Percentiles rank a stretch among this genome's conserved stretches.
Evolutionary conservation across 441 rosid genomes (phyloP).

Genomic region (Gossypium trilobum): DNA sequence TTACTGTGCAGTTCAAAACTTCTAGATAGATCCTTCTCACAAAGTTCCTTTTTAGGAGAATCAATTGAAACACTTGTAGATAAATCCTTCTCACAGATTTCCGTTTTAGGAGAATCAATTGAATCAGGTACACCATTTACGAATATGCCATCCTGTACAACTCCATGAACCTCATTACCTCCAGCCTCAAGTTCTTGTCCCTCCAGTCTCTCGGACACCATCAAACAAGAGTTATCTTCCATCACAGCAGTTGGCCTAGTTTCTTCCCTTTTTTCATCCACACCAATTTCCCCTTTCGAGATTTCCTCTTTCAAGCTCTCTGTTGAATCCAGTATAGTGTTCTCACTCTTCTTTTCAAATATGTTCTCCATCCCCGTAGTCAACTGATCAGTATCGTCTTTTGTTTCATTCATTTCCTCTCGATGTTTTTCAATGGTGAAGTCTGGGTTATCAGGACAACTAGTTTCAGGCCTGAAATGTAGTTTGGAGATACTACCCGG

Average conservation of each 20-base stretch:
- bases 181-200: constrained; percentile 30
- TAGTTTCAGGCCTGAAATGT: constrained; percentile 52
- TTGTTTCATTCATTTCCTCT: constrained; percentile 30
- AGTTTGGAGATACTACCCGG: constrained; percentile 74
- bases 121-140: constrained; percentile 26
- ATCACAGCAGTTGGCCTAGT: constrained; percentile 26
- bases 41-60: constrained; percentile 21
- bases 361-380: constrained; percentile 23
- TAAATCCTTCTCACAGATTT: constrained; percentile 24
- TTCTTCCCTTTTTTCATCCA: constrained; percentile 31
- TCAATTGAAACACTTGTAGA: constrained; percentile 27
- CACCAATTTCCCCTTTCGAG: constrained; percentile 23
- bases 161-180: constrained; percentile 32
- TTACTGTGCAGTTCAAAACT: constrained; percentile 30
- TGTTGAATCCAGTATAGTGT: constrained; percentile 19
- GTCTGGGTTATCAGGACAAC: constrained; percentile 40
- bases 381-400: constrained; percentile 27
- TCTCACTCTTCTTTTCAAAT: constrained; percentile 31
- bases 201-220: constrained; percentile 25
- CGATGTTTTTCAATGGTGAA: constrained; percentile 23
- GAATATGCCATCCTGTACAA: constrained; percentile 28
- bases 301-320: constrained; percentile 10
- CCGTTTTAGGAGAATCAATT: constrained; percentile 27
- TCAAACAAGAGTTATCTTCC: constrained; percentile 27
- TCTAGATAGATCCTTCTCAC: constrained; percentile 25